These are phyloP conservation scores for Linum tenue DNA, from an alignment of 345 rosid species.

Conservation along the genomic window DNA sequence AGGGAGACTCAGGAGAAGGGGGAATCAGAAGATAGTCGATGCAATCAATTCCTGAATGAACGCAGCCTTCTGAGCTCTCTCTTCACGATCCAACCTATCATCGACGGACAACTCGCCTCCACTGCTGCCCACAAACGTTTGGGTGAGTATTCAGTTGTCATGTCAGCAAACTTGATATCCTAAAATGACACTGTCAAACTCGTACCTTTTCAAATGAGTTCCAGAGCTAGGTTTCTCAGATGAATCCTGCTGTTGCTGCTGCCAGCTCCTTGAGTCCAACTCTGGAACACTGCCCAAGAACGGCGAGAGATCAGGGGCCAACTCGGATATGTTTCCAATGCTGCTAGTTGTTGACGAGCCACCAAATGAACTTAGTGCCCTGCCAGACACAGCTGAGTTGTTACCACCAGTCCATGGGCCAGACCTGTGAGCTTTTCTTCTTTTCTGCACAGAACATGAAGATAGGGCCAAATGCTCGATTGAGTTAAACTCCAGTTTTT, in stretches of 20 bases:
- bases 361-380: slow-evolving; percentile 37
- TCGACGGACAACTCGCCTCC: slow-evolving; percentile 2
- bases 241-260: slow-evolving; percentile 22
- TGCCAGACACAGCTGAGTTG: slow-evolving; percentile 30
- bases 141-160: not conserved
- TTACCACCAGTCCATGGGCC: slow-evolving; percentile 22
- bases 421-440: slow-evolving; percentile 35
- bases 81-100: slow-evolving; percentile 26
- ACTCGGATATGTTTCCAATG: slow-evolving; percentile 18
- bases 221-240: slow-evolving; percentile 8
- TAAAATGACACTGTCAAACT: not conserved
- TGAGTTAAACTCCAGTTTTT: too few relatives aligned
- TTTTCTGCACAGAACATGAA: slow-evolving; percentile 28
- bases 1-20: not conserved
- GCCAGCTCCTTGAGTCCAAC: slow-evolving; percentile 14
- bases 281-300: slow-evolving; percentile 26
- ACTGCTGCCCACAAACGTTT: not conserved
- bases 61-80: slow-evolving; percentile 35
- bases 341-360: slow-evolving; percentile 26
- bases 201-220: slow-evolving; percentile 30
- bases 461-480: not conserved
- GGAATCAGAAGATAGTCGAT: slow-evolving; percentile 30
- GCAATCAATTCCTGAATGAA: slow-evolving; percentile 37
- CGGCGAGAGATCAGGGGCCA: slow-evolving; percentile 35
- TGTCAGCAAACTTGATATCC: not conserved